A percentile compares a stretch with the other conserved stretches of the same genome.
These are phyloP conservation scores for Adansonia rubrostipa DNA, from an alignment of 441 rosid genomes.

Conservation along the genomic window DNA sequence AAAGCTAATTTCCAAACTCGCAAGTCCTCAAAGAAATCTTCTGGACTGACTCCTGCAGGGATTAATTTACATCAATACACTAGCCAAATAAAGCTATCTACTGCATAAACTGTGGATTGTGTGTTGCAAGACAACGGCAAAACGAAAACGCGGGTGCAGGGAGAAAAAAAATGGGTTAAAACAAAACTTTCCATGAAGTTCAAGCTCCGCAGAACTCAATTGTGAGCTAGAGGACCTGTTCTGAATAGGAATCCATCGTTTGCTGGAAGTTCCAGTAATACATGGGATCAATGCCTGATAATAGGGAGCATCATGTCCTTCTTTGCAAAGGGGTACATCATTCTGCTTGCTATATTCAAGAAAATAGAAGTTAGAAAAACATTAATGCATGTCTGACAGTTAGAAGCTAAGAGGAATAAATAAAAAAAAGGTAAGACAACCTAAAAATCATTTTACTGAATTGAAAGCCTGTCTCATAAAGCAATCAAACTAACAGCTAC, in stretches of 20 bases:
- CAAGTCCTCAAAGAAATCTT: slow-evolving; percentile 72
- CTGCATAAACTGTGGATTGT: neutral
- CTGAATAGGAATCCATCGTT: slow-evolving; percentile 88
- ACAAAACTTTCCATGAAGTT: slow-evolving; percentile 80
- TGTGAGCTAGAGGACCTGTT: slow-evolving; percentile 66
- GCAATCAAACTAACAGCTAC: neutral
- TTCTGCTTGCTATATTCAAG: slow-evolving; percentile 51
- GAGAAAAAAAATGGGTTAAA: slow-evolving; percentile 29
- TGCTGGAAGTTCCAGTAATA: slow-evolving; percentile 75
- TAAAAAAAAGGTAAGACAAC: slow-evolving; percentile 5
- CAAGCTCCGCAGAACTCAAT: slow-evolving; percentile 63
- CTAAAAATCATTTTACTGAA: neutral
- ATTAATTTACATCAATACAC: slow-evolving; percentile 33
- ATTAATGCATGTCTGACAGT: neutral
- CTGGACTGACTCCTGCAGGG: slow-evolving; percentile 71
- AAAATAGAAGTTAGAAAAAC: slow-evolving; percentile 21
- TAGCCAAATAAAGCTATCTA: slow-evolving; percentile 23
- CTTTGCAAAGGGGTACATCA: slow-evolving; percentile 69
- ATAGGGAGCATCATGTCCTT: slow-evolving; percentile 60
- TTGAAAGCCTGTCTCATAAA: slow-evolving; percentile 5
- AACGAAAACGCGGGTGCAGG: neutral
- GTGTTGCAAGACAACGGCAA: slow-evolving; percentile 7
- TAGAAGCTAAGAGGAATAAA: neutral
- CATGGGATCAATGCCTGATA: slow-evolving; percentile 85
- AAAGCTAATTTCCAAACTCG: slow-evolving; percentile 72